These are phyloP conservation scores for Plasmodium malariae DNA, from an alignment of 169 alveolate species.

Conservation along the genomic window DNA sequence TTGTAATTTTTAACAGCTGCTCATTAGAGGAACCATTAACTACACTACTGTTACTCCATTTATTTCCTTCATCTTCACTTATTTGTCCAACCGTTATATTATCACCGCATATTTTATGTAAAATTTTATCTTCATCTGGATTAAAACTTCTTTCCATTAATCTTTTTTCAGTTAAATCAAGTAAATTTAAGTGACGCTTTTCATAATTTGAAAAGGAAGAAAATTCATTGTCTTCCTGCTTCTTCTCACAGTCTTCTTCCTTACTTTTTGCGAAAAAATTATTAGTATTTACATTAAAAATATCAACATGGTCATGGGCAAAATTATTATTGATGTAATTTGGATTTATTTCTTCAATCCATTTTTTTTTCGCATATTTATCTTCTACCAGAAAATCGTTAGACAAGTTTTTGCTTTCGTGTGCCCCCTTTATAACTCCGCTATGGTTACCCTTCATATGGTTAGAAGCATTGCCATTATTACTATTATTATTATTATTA, in stretches of 20 bases:
- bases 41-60: neutral
- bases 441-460: neutral
- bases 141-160: neutral
- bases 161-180: conserved; percentile 2
- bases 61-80: neutral
- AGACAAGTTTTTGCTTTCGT: no score
- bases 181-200: neutral
- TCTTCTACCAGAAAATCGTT: no score
- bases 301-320: no score
- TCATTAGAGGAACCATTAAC: neutral
- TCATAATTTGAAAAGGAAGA: neutral
- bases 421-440: no score
- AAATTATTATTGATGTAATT: no score
- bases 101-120: conserved; percentile 10
- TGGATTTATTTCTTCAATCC: no score
- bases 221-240: neutral
- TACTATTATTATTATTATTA: neutral
- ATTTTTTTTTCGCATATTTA: no score
- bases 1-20: neutral
- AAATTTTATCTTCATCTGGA: neutral
- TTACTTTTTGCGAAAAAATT: neutral
- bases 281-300: no score
- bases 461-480: neutral
- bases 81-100: neutral
- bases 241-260: neutral